Evolutionary conservation across 805 yeast species (phyloP), one percentile per base, ranked within the genome.

Genomic region (Pichia cabralensis): DNA sequence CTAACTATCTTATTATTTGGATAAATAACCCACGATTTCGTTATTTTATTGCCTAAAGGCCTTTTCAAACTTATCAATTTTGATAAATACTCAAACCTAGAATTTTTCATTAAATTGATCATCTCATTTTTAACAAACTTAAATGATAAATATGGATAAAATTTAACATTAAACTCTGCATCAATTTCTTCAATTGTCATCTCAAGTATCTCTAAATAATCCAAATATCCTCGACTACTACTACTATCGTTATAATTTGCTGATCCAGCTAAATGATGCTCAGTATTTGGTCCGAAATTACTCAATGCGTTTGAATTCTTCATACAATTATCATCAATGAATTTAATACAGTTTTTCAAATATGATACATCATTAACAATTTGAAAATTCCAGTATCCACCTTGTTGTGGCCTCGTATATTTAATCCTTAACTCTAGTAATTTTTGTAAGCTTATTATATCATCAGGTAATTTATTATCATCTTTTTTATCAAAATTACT

Each of bases 311-410:
- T n/a, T n/a, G n/a, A n/a, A n/a, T 31, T 9, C 22, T 20, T 25
- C 9, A 20, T 26, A n/a, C 33, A 31, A 18, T 39, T 26, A 8
- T 30, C 23, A 23, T 39, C 42, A 12, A 39, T 39, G 22, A 31
- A 39, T 19, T 11, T 28, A 24, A 39, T 35, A 21, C 35, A 22
- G 12, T 32, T 30, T 20, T 27, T 15, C n/a, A 39, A 32, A 21
- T 17, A 19, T 5, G 14, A 26, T 5, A 32, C 17, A 33, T 35
- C 36, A 11, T 29, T 23, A 11, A 35, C 17, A 14, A 28, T n/a
- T 12, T 25, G 15, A n/a, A 39, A 39, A 22, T 35, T 34, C 42
- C 42, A 39, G 13, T 28, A 17, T n/a, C 34, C 39, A 12, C 42
- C 42, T 9, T 28, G 29, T n/a, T 39, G 31, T 13, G 42, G 42